Conservation (phyloP, 208 protist species). For the Trypanosoma cruzi region DNA sequence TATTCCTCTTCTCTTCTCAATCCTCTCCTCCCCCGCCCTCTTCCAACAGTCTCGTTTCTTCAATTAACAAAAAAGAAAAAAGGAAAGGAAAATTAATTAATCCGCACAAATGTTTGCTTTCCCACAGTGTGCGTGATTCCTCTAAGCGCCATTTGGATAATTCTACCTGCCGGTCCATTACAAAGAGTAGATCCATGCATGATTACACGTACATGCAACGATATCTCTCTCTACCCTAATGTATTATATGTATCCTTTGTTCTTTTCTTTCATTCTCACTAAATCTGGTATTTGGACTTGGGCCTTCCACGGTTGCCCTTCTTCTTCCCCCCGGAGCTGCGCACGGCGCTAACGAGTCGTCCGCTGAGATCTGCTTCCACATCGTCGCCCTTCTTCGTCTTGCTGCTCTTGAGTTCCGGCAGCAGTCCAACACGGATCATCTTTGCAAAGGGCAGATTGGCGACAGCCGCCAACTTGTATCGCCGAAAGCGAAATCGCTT, state of each 20-base stretch:
- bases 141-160: background rate
- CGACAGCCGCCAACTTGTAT: constrained; percentile 90
- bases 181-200: no score
- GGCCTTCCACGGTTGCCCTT: constrained; percentile 73
- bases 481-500: constrained; percentile 91
- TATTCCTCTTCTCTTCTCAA: background rate
- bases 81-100: constrained; percentile 8
- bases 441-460: constrained; percentile 89
- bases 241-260: background rate
- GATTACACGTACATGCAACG: background rate
- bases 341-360: constrained; percentile 68
- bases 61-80: constrained; percentile 14
- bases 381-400: constrained; percentile 81
- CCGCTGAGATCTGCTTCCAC: constrained; percentile 70
- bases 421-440: constrained; percentile 94
- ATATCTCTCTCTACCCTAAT: background rate
- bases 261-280: constrained; percentile 15
- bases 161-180: no score
- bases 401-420: constrained; percentile 90
- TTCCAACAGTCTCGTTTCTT: background rate
- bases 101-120: background rate
- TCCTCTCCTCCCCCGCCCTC: background rate
- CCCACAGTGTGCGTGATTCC: background rate
- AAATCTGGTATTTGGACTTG: constrained; percentile 92
- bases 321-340: constrained; percentile 44